phyloP scores from a whole-genome alignment of 2,329 filamentous ascomycete genomes.

The Ceratocystis eucalypticola region DNA sequence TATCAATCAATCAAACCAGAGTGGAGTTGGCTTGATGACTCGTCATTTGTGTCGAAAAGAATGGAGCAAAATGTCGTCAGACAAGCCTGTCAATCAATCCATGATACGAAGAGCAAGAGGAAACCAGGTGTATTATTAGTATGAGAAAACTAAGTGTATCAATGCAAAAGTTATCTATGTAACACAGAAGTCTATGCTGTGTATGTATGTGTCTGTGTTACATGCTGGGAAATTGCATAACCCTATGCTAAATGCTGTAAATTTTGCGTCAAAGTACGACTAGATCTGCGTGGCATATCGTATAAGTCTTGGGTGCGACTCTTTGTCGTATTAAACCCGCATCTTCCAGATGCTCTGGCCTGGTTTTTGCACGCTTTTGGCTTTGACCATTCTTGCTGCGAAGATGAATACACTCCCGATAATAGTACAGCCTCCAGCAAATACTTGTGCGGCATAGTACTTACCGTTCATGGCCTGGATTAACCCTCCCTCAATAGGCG shows the following conservation, averaged over 20 bases:
- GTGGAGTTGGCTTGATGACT: too few species aligned
- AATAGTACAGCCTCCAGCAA: slow-evolving; percentile 29
- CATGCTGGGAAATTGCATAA: not conserved
- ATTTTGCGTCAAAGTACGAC: not conserved
- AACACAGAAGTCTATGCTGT: not conserved
- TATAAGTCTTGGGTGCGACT: not conserved
- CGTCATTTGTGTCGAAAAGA: too few species aligned
- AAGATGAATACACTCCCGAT: slow-evolving; percentile 12
- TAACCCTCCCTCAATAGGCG: slow-evolving; percentile 39
- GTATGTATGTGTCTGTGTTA: not conserved
- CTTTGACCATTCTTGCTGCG: slow-evolving; percentile 11
- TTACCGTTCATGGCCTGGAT: slow-evolving; percentile 30
- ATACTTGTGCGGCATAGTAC: slow-evolving; percentile 37
- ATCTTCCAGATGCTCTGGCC: slow-evolving; percentile 14
- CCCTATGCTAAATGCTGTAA: not conserved
- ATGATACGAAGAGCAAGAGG: too few species aligned
- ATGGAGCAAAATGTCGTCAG: too few species aligned
- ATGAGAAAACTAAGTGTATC: not conserved
- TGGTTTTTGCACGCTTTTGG: slow-evolving; percentile 1
- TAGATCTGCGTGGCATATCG: not conserved
- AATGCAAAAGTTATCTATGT: not conserved
- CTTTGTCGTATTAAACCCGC: slow-evolving; percentile 1
- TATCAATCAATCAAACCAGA: too few species aligned
- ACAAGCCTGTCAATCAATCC: too few species aligned
- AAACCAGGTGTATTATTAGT: too few species aligned